These are phyloP conservation scores for Hansenula lynferdii DNA, from an alignment of 1,139 yeast species.

Conservation along the genomic window DNA sequence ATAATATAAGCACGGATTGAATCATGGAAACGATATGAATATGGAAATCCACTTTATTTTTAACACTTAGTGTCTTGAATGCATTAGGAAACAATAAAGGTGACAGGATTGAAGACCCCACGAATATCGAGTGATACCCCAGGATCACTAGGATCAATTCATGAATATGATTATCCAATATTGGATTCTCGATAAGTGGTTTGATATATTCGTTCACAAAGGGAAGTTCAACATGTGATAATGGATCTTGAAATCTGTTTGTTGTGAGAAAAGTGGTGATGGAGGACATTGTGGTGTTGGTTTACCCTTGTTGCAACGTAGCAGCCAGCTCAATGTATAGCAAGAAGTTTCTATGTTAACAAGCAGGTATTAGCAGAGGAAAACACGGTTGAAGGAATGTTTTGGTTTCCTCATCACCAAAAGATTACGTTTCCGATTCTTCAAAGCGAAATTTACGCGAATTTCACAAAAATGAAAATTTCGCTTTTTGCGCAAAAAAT, in stretches of 20 bases:
- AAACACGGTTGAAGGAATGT: no score
- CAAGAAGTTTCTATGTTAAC: no score
- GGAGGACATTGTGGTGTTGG: slow-evolving; percentile 1
- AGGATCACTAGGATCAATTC: slow-evolving; percentile 35
- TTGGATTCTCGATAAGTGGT: slow-evolving; percentile 19
- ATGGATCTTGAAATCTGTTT: slow-evolving; percentile 26
- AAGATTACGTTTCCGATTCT: neutral
- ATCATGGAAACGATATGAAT: slow-evolving; percentile 79
- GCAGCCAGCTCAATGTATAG: neutral
- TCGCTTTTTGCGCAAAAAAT: neutral
- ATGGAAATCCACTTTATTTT: slow-evolving; percentile 62
- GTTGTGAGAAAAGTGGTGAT: slow-evolving; percentile 6
- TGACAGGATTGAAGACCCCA: slow-evolving; percentile 35
- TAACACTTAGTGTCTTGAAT: slow-evolving; percentile 39
- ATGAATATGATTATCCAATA: slow-evolving; percentile 38
- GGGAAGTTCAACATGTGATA: slow-evolving; percentile 23
- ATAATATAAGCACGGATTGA: slow-evolving; percentile 60
- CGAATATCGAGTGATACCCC: slow-evolving; percentile 37
- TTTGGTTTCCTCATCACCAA: no score
- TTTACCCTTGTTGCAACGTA: neutral
- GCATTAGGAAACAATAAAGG: slow-evolving; percentile 36
- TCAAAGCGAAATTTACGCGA: neutral
- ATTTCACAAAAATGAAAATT: neutral
- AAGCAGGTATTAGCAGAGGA: no score
- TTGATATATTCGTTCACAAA: slow-evolving; percentile 22